A percentile compares a stretch with the other conserved stretches of the same genome.
Conservation (phyloP, 2,329 filamentous ascomycete species). For the Aspergillus fumigatus region DNA sequence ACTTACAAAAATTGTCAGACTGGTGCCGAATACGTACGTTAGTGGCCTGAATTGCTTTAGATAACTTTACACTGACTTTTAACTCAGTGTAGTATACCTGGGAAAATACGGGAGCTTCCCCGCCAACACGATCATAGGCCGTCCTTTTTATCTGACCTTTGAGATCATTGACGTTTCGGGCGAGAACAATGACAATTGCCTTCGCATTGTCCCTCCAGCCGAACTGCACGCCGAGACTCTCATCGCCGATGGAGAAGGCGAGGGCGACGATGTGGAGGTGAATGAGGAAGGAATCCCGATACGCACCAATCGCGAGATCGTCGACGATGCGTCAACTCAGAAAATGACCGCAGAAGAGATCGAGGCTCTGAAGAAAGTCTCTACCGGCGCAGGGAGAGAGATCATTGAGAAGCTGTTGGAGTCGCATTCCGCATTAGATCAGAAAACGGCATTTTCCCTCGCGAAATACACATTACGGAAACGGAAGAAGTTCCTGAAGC, state of each 20-base stretch:
- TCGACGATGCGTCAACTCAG: constrained; percentile 65
- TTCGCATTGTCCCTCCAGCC: constrained; percentile 73
- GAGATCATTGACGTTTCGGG: constrained; percentile 72
- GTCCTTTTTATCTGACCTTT: constrained; percentile 87
- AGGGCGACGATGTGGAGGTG: constrained; percentile 31
- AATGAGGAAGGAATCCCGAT: constrained; percentile 43
- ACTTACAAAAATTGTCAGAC: constrained; percentile 53
- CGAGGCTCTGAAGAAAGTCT: constrained; percentile 66
- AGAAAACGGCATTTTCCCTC: constrained; percentile 90
- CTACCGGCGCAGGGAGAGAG: constrained; percentile 75
- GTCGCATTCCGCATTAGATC: constrained; percentile 81
- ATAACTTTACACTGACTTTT: constrained; percentile 6
- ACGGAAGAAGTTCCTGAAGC: constrained; percentile 84
- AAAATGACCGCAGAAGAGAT: constrained; percentile 69
- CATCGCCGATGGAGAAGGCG: constrained; percentile 46
- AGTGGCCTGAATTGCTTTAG: constrained; percentile 2
- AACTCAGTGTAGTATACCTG: constrained; percentile 69
- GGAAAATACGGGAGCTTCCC: constrained; percentile 92
- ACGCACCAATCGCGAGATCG: constrained; percentile 60
- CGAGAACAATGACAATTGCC: constrained; percentile 56
- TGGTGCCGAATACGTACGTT: constrained; percentile 62
- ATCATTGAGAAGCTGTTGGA: constrained; percentile 89
- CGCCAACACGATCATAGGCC: constrained; percentile 82
- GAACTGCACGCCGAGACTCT: constrained; percentile 79
- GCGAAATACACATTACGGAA: constrained; percentile 96